A percentile compares a stretch with the other conserved stretches of the same genome.
Evolutionary conservation across 2,329 filamentous ascomycete species (phyloP).

Genomic region (Dothidotthia symphoricarpi): DNA sequence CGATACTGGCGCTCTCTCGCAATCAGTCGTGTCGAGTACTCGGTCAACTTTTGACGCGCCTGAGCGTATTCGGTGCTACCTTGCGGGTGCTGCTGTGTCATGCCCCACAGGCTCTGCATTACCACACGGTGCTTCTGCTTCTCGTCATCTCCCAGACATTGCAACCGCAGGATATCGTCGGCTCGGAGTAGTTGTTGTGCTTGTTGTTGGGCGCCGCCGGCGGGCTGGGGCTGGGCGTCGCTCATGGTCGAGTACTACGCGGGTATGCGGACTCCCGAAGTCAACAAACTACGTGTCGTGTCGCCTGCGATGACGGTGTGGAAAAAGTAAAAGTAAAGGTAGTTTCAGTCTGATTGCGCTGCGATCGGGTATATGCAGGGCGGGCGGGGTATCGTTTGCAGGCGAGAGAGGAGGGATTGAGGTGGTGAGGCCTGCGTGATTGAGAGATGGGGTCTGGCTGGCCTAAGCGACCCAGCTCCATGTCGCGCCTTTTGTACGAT

Average conservation of each 20-base stretch:
- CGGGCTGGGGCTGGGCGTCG: conserved; percentile 34
- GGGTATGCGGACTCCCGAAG: conserved; percentile 6
- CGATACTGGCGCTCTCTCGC: conserved; percentile 46
- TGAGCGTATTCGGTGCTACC: conserved; percentile 52
- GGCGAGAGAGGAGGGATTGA: too few relatives aligned
- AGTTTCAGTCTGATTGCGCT: too few relatives aligned
- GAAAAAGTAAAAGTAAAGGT: too few relatives aligned
- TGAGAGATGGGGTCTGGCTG: too few relatives aligned
- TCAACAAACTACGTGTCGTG: conserved; percentile 1
- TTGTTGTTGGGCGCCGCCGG: conserved; percentile 21
- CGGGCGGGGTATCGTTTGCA: too few relatives aligned
- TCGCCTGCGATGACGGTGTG: conserved; percentile 1
- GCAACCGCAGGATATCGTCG: conserved; percentile 38
- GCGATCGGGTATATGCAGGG: too few relatives aligned
- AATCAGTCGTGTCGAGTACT: conserved; percentile 54
- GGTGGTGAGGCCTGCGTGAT: too few relatives aligned
- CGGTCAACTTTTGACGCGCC: conserved; percentile 52
- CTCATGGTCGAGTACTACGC: conserved; percentile 27
- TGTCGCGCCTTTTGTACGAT: too few relatives aligned
- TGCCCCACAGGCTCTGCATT: conserved; percentile 56
- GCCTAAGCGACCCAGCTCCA: too few relatives aligned
- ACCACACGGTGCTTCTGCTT: conserved; percentile 57
- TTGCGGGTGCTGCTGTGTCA: conserved; percentile 50
- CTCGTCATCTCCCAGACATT: conserved; percentile 51
- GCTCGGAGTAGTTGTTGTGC: conserved; percentile 29